These are phyloP conservation scores for Puccinia triticina DNA, from an alignment of 1,284 basidiomycete genomes.

Conservation along the genomic window DNA sequence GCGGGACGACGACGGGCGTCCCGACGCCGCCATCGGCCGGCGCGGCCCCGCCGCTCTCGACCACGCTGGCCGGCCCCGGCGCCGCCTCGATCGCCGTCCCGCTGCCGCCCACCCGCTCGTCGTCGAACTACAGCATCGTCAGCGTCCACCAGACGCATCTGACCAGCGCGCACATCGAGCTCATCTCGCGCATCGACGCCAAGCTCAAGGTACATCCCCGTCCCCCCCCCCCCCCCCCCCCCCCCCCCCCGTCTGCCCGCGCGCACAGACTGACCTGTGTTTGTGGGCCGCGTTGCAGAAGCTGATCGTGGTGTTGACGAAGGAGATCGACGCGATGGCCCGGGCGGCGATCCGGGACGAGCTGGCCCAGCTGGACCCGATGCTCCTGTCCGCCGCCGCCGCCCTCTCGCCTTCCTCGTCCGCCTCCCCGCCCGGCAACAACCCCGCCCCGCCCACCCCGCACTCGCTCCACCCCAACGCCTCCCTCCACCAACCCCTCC, in stretches of 20 bases:
- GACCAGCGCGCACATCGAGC: slow-evolving; percentile 52
- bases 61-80: slow-evolving; percentile 36
- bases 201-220: slow-evolving; percentile 18
- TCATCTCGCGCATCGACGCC: slow-evolving; percentile 10
- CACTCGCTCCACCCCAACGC: no score
- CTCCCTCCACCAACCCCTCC: not conserved
- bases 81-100: slow-evolving; percentile 21
- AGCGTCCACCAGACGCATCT: slow-evolving; percentile 55
- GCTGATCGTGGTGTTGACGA: slow-evolving; percentile 72
- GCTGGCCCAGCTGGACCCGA: slow-evolving; percentile 74
- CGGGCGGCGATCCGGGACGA: slow-evolving; percentile 77
- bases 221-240: not conserved
- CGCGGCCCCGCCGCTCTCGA: slow-evolving; percentile 12
- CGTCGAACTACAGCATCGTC: slow-evolving; percentile 23
- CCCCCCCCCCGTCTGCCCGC: slow-evolving; percentile 6
- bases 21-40: no score
- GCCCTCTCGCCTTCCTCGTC: not conserved
- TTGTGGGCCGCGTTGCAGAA: slow-evolving; percentile 67
- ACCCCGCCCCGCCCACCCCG: not conserved
- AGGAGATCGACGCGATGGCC: slow-evolving; percentile 79
- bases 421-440: not conserved
- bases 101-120: slow-evolving; percentile 34
- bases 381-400: slow-evolving; percentile 62
- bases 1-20: not conserved
- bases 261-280: no score